Evolutionary conservation across 2,329 filamentous ascomycete genomes (phyloP).

Genomic region (Xylariaceae sp.): DNA sequence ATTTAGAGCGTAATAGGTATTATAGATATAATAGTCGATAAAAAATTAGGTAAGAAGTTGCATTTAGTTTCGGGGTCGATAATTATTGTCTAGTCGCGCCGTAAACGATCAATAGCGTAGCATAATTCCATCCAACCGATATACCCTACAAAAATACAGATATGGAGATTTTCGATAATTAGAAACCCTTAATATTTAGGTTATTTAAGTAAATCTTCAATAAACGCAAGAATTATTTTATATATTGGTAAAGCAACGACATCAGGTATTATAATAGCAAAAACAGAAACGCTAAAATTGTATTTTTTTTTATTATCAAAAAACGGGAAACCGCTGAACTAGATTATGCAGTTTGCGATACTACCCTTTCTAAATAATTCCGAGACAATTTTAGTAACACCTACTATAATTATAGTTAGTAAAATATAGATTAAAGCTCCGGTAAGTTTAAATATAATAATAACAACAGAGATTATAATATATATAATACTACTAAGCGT

Average conservation of each 20-base stretch:
- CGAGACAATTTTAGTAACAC: constrained; percentile 88
- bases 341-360: constrained; percentile 97
- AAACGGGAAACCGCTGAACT: constrained; percentile 96
- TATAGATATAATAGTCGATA: constrained; percentile 34
- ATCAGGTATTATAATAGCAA: constrained; percentile 78
- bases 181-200: constrained; percentile 91
- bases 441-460: constrained; percentile 99
- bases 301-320: constrained; percentile 97
- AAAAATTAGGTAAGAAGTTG: constrained; percentile 57
- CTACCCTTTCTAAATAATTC: constrained; percentile 92
- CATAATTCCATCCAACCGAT: constrained; percentile 88
- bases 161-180: constrained; percentile 70
- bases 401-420: constrained; percentile 98
- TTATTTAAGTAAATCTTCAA: constrained; percentile 71
- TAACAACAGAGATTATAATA: constrained; percentile 90
- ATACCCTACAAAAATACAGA: constrained; percentile 78
- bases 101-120: constrained; percentile 81
- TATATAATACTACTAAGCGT: constrained; percentile 97
- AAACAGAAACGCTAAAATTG: constrained; percentile 91
- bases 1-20: constrained; percentile 52
- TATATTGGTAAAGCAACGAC: constrained; percentile 69
- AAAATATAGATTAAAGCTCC: constrained; percentile 96
- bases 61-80: constrained; percentile 68
- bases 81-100: constrained; percentile 55
- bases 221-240: constrained; percentile 69